These are phyloP conservation scores for Recurvomyces mirabilis DNA, from an alignment of 495 filamentous ascomycete species.

Conservation along the genomic window DNA sequence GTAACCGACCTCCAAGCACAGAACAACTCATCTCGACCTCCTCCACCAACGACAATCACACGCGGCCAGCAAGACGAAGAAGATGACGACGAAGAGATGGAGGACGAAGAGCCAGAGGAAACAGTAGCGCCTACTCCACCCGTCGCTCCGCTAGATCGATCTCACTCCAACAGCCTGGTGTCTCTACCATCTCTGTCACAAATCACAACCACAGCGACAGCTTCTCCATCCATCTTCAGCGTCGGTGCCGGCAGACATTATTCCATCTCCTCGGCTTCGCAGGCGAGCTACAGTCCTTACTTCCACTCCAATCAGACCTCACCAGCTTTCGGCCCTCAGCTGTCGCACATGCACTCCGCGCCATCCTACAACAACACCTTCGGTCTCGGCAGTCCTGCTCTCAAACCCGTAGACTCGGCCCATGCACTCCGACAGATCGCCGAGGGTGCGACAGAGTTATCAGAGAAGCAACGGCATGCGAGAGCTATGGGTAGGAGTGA, in stretches of 20 bases:
- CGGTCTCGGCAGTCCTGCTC: slow-evolving; percentile 18
- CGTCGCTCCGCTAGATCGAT: slow-evolving; percentile 17
- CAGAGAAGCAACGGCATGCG: slow-evolving; percentile 13
- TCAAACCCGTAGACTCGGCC: slow-evolving; percentile 12
- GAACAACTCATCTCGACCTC: slow-evolving; percentile 3
- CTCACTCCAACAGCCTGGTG: slow-evolving; percentile 7
- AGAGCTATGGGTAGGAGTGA: slow-evolving; percentile 10
- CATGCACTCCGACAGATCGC: not conserved
- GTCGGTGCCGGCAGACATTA: slow-evolving; percentile 12
- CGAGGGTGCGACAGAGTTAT: slow-evolving; percentile 5
- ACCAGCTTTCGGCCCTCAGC: slow-evolving; percentile 16
- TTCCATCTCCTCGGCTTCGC: slow-evolving; percentile 14
- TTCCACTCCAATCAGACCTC: slow-evolving; percentile 50
- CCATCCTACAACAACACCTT: slow-evolving; percentile 1
- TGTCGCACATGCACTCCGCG: slow-evolving; percentile 18
- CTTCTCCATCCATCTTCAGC: slow-evolving; percentile 7
- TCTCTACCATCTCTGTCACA: slow-evolving; percentile 12
- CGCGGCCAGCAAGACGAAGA: slow-evolving; percentile 22
- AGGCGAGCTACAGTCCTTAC: slow-evolving; percentile 55
- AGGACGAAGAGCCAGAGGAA: slow-evolving; percentile 8
- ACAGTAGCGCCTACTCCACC: slow-evolving; percentile 13
- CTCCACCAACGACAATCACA: slow-evolving; percentile 3
- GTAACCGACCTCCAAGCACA: slow-evolving; percentile 63
- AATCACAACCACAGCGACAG: slow-evolving; percentile 10
- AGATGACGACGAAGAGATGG: slow-evolving; percentile 29